Conservation (phyloP, 176 grass and related monocot species). For the Triticum monococcum region DNA sequence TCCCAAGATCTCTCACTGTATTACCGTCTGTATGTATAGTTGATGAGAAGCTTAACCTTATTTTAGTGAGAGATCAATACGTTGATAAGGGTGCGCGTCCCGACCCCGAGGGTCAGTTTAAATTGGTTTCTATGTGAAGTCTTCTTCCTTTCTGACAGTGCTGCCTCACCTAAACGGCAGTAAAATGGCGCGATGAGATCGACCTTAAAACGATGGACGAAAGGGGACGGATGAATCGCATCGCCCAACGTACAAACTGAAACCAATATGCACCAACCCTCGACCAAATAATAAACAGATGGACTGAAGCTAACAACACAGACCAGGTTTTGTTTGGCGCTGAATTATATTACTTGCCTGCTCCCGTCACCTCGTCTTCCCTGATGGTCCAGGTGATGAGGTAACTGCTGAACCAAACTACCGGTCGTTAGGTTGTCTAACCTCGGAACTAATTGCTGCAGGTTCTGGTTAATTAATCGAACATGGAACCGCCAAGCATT, state of each 20-base stretch:
- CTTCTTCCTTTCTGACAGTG: neutral
- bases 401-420: no score
- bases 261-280: neutral
- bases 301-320: no score
- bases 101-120: neutral
- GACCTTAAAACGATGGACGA: neutral
- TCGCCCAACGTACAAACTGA: neutral
- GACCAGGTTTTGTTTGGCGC: no score
- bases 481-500: no score
- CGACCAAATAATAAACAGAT: neutral
- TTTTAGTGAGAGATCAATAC: neutral
- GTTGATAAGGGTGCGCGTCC: neutral
- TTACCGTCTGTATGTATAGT: neutral
- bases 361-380: no score
- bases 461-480: no score
- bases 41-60: neutral
- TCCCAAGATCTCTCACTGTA: no score
- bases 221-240: neutral
- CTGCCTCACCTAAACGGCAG: constrained; percentile 18
- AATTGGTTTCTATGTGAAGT: neutral
- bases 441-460: no score
- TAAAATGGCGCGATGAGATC: neutral
- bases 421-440: no score
- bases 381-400: no score
- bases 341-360: no score